Conservation (phyloP, 306 rosid genomes). For the Dalbergia cochinchinensis region DNA sequence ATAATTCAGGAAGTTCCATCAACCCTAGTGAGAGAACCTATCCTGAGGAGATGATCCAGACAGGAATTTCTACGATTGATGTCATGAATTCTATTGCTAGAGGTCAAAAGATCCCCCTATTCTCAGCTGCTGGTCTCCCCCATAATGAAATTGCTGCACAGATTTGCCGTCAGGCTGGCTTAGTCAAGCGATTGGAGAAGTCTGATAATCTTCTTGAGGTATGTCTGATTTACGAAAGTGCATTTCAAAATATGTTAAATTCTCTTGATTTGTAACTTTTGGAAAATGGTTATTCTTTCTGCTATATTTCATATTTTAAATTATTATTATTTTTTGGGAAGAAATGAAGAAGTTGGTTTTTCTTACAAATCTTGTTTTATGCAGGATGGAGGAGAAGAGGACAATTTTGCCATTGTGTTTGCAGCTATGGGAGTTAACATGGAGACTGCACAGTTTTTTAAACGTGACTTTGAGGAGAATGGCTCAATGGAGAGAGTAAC, state of each 20-base stretch:
- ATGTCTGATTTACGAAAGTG: slow-evolving; percentile 33
- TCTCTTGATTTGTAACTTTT: slow-evolving; percentile 19
- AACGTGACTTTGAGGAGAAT: slow-evolving; percentile 99
- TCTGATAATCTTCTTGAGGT: slow-evolving; percentile 95
- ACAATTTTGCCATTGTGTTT: slow-evolving; percentile 98
- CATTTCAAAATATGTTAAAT: slow-evolving; percentile 29
- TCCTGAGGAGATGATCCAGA: slow-evolving; percentile 99
- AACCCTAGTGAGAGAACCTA: slow-evolving; percentile 99
- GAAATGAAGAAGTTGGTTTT: slow-evolving; percentile 14
- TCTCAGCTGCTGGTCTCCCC: slow-evolving; percentile 99
- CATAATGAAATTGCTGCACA: slow-evolving; percentile 99
- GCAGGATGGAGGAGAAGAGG: slow-evolving; percentile 78
- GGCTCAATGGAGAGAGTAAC: slow-evolving; percentile 99
- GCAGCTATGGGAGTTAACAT: slow-evolving; percentile 99
- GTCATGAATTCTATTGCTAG: slow-evolving; percentile 99
- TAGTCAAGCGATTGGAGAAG: slow-evolving; percentile 97
- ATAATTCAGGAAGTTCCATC: slow-evolving; percentile 89
- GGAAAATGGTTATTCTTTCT: slow-evolving; percentile 15
- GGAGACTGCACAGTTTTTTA: slow-evolving; percentile 99
- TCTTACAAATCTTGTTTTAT: slow-evolving; percentile 48
- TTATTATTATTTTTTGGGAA: background rate
- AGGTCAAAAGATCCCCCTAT: slow-evolving; percentile 98
- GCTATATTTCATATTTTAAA: slow-evolving; percentile 17
- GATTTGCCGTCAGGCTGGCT: slow-evolving; percentile 99
- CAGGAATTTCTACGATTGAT: slow-evolving; percentile 98